Base-by-base conservation (phyloP, 139 green algal genomes). In the Pseudopediastrum boryanum region DNA sequence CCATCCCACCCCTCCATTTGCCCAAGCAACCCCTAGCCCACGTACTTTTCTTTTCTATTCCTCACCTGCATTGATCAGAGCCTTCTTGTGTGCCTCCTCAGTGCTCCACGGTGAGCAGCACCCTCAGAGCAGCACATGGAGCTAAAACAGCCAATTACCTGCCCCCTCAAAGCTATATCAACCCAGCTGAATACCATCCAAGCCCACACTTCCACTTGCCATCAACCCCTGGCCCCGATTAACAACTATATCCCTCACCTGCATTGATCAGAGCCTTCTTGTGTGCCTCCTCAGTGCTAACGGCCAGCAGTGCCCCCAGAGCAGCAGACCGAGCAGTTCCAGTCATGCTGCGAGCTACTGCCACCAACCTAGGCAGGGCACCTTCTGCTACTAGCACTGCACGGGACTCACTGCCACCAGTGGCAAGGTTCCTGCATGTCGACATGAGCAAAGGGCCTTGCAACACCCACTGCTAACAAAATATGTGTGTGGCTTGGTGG, bases 281-380 rank as follows among this genome's bases (percentile, higher is more conserved):
- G 75, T 81, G 75, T 16, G 52, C 38, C 12, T 48, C 62, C 19
- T 75, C 75, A n/a, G 63, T 58, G 62, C 54, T 72, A 35, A 81
- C 62, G 35, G 66, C 62, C 46, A 81, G 62, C 62, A 81, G 62
- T 10, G 43, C 59, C 2, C 62, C 75, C 33, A 81, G 62, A 23
- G 75, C 75, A 16, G 75, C 75, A 43, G 62, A 65, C 21, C 75
- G 65, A 8, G 59, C 75, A 4, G 75, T 21, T 46, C 43, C 62
- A 21, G 75, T 62, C 62, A 81, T 62, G 33, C 54, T 70, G 44
- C 62, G 62, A 44, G 75, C 75, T 13, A 48, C 75, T 27, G 51
- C 62, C 16, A 81, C 62, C 35, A 75, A 9, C 23, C 31, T 46
- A 25, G 62, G n/a, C 2, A 36, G 62, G 21, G 62, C 75, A 5